These are phyloP conservation scores for Pistacia integerrima DNA, from an alignment of 345 rosid genomes.

Conservation along the genomic window DNA sequence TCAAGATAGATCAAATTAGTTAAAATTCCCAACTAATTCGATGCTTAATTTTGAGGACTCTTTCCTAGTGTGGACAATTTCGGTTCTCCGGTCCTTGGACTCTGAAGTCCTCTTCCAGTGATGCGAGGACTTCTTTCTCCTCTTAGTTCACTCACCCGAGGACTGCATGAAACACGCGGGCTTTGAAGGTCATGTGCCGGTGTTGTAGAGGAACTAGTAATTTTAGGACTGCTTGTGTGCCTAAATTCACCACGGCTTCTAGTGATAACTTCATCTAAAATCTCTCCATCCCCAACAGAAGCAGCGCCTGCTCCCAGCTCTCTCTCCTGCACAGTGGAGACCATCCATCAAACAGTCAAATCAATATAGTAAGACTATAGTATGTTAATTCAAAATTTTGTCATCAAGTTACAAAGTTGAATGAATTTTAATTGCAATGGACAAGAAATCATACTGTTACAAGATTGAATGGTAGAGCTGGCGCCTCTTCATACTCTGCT, in stretches of 20 bases:
- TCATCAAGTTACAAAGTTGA: background rate
- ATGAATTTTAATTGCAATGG: background rate
- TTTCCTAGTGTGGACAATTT: conserved; percentile 59
- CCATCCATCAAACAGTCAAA: background rate
- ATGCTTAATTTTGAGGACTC: conserved; percentile 60
- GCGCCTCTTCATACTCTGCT: conserved; percentile 92
- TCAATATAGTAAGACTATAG: no score
- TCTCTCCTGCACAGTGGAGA: conserved; percentile 43
- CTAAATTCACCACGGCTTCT: conserved; percentile 95
- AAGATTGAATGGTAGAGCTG: conserved; percentile 79
- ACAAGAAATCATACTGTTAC: conserved; percentile 45
- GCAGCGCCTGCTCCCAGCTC: conserved; percentile 61
- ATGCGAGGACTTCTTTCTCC: conserved; percentile 64
- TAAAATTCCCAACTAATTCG: conserved; percentile 19
- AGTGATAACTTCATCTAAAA: conserved; percentile 83
- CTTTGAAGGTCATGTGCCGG: conserved; percentile 54
- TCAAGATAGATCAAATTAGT: conserved; percentile 29
- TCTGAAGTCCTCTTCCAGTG: conserved; percentile 36
- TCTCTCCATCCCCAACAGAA: conserved; percentile 63
- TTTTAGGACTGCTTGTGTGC: conserved; percentile 67
- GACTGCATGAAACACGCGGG: conserved; percentile 52
- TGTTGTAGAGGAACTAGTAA: conserved; percentile 70
- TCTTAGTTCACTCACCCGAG: conserved; percentile 64
- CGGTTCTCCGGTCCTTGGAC: conserved; percentile 52
- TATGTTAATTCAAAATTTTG: no score